Conservation (phyloP, 2,329 filamentous ascomycete genomes). For the Saccharata proteae region DNA sequence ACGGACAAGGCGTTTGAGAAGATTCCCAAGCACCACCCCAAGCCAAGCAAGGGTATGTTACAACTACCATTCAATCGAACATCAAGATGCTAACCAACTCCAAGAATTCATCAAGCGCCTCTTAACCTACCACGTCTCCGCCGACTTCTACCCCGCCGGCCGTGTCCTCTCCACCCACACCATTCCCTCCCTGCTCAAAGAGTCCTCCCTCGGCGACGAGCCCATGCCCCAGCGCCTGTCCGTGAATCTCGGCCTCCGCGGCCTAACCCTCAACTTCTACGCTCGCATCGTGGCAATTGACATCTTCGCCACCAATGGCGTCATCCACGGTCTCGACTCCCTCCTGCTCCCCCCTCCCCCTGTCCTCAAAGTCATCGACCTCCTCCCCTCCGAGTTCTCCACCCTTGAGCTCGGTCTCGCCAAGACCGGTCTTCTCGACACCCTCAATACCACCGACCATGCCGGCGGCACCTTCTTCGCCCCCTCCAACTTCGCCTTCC, state of each 20-base stretch:
- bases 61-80: too few species aligned
- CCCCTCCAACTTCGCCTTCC: constrained; percentile 70
- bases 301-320: constrained; percentile 64
- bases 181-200: constrained; percentile 55
- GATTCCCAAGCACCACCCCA: constrained; percentile 41
- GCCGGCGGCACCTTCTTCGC: constrained; percentile 68
- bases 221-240: constrained; percentile 57
- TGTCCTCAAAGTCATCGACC: constrained; percentile 49
- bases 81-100: too few species aligned
- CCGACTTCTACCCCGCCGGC: constrained; percentile 53
- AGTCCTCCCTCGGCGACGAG: constrained; percentile 47
- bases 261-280: constrained; percentile 66
- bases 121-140: constrained; percentile 63
- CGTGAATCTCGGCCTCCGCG: constrained; percentile 49
- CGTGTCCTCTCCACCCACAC: constrained; percentile 61
- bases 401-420: constrained; percentile 63
- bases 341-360: constrained; percentile 66
- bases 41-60: constrained; percentile 59
- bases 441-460: constrained; percentile 41
- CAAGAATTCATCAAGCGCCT: constrained; percentile 58
- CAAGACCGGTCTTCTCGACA: constrained; percentile 59
- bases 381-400: constrained; percentile 60
- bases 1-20: constrained; percentile 64
- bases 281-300: constrained; percentile 57
- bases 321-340: constrained; percentile 65